These are phyloP conservation scores for Pythium aristosporum DNA, from an alignment of 352 stramenopile genomes.

Conservation along the genomic window DNA sequence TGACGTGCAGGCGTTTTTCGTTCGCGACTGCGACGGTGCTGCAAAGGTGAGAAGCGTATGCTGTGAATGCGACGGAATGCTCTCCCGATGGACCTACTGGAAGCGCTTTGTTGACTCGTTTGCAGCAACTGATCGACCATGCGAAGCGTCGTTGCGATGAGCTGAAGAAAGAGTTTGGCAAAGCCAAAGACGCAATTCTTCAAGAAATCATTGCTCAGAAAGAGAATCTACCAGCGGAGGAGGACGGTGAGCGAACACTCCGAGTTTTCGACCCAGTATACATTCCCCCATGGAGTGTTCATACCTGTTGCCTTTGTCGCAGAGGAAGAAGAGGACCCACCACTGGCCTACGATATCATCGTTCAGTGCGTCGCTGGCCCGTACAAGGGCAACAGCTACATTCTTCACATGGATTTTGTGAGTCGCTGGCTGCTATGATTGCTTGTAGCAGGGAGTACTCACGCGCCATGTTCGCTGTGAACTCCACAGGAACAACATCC, in stretches of 20 bases:
- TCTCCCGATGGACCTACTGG: background rate
- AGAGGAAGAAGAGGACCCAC: slow-evolving; percentile 16
- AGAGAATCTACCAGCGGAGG: slow-evolving; percentile 41
- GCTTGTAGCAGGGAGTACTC: background rate
- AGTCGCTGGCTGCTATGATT: background rate
- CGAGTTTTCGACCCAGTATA: background rate
- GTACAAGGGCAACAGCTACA: slow-evolving; percentile 62
- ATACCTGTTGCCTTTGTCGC: background rate
- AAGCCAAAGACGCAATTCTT: slow-evolving; percentile 55
- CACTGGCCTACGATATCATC: slow-evolving; percentile 43
- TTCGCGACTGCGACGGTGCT: slow-evolving; percentile 40
- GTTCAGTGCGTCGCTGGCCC: slow-evolving; percentile 53
- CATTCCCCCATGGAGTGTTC: background rate
- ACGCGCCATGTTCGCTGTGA: background rate
- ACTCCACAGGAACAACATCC: slow-evolving; percentile 31
- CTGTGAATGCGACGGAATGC: background rate
- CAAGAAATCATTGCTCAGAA: slow-evolving; percentile 60
- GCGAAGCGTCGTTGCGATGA: slow-evolving; percentile 44
- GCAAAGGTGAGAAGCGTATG: slow-evolving; percentile 33
- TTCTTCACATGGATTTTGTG: slow-evolving; percentile 60
- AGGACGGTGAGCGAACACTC: slow-evolving; percentile 8
- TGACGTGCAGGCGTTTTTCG: slow-evolving; percentile 49
- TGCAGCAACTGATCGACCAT: slow-evolving; percentile 61
- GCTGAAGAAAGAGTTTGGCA: slow-evolving; percentile 48
- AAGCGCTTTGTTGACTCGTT: background rate